Base-by-base conservation (phyloP, 2,329 filamentous ascomycete species). In the Fusarium pseudograminearum region DNA sequence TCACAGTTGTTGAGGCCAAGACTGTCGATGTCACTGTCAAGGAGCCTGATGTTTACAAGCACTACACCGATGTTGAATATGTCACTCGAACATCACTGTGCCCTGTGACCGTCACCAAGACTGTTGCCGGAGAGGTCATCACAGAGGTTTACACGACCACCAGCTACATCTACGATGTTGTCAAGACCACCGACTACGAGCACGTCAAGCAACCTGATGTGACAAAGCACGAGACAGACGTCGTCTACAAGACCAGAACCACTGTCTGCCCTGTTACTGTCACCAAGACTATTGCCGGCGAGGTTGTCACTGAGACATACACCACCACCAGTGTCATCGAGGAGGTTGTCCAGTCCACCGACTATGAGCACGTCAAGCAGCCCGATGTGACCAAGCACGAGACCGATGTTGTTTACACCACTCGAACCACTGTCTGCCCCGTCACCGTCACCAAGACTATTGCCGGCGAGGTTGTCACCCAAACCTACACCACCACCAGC, bases 371-470 rank as follows among this genome's bases (percentile, higher is more conserved):
- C 6, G 74, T 80, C 24, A 80, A 80, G 20, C 74, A 76, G 20
- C 78, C 80, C 10, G 83, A 80, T 5, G 61, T 78, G 28, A 81
- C 79, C 1, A 76, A 78, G 28, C 76, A 77, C 22, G 69, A 74
- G 28, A 62, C 69, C 12, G 77, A 78, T 15, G 76, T 82, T 10
- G 76, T 76, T 20, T 82, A 83, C 71, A 78, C 74, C 11, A 85
- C 83, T 8, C 56, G 80, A 36, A 86, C 83, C 16, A 79, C 77
- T 18, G 75, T 84, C 16, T 83, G 80, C 74, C 83, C 83, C 5
- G 73, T 85, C 11, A 80, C 80, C 4, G 70, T 77, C 7, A 81
- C 79, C 8, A 80, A 79, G 20, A 77, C 77, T 4, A 80, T 74
- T 26, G 61, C 64, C 14, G 73, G 75, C 4, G 58, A 81, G 73